Base-by-base conservation (phyloP, 2,329 filamentous ascomycete genomes). In the Parafenestella ontariensis region DNA sequence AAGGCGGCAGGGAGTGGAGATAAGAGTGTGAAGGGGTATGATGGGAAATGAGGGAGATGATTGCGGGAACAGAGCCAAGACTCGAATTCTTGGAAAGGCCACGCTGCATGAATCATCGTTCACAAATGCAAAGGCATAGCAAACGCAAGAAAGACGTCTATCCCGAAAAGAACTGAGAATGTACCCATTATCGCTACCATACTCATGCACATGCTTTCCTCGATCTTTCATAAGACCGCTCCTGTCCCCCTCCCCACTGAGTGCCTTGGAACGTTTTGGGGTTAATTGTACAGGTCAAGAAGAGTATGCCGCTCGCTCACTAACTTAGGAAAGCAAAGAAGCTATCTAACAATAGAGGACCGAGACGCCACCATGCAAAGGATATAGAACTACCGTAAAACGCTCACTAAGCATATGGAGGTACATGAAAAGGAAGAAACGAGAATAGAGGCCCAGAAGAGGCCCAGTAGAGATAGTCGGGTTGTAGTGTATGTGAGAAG, bases 21-120 rank as follows among this genome's bases (percentile, higher is more conserved):
- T 23, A 54, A 49, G 13, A 40, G 54, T 21, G 59, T 64, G 7
- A 68, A 59, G 40, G 66, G 66, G 0, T 69, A 69, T 17, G 66
- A 69, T 54, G 66, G 66, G 2, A 60, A 44, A 26, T 62, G 39
- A 24, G 10, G 10, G 28, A 31, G 24, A 26, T 5, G 24, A 49
- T 3, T 29, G 17, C n/a, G 28, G 31, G 31, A 34, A 15, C 3
- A 15, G 24, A 17, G 20, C 8, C 18, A 13, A 2, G 11, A 44
- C 40, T 43, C 11, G 5, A n/a, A n/a, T n/a, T 34, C 9, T n/a
- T n/a, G 31, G 15, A 34, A 34, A 10, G 13, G 31, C 13, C 31
- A 17, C 31, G 8, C 31, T 17, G 31, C 31, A 34, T 15, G 31
- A 34, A 34, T n/a, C 3, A 5, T 2, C 2, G 15, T n/a, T 34